Evolutionary conservation across 176 grass and related monocot species (phyloP).

Genomic region (Guadua angustifolia): DNA sequence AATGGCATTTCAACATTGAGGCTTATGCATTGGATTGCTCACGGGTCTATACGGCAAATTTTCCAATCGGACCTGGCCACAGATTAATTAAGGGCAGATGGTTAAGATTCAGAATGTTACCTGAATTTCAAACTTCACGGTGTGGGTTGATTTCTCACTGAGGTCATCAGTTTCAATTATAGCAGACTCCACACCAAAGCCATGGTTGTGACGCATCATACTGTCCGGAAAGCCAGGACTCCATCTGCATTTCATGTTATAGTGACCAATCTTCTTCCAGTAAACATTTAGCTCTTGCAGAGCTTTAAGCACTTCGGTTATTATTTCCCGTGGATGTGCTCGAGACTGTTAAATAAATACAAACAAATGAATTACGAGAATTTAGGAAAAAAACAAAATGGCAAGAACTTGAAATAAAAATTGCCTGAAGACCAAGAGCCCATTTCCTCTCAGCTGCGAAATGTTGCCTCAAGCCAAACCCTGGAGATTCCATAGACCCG

Average conservation of each 20-base stretch:
- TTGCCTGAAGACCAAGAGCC: conserved; percentile 90
- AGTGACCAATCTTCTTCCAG: conserved; percentile 96
- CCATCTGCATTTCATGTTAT: conserved; percentile 98
- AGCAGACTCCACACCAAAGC: conserved; percentile 56
- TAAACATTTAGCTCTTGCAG: conserved; percentile 84
- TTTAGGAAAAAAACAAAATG: neutral
- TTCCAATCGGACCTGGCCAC: neutral
- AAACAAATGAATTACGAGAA: conserved; percentile 27
- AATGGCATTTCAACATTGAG: neutral
- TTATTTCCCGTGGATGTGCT: conserved; percentile 88
- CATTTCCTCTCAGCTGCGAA: conserved; percentile 85
- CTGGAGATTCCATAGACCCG: conserved; percentile 66
- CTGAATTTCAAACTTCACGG: conserved; percentile 97
- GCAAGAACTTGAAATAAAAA: conserved; percentile 9
- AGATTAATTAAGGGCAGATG: neutral
- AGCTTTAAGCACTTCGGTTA: conserved; percentile 83
- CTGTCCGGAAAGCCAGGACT: conserved; percentile 57
- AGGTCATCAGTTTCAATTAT: conserved; percentile 74
- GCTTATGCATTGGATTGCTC: neutral
- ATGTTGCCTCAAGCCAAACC: conserved; percentile 61
- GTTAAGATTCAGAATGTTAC: conserved; percentile 44
- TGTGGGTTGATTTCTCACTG: conserved; percentile 43
- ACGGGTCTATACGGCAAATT: neutral
- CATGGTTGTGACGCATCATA: conserved; percentile 67
- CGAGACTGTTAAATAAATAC: conserved; percentile 63